Evolutionary conservation across 225 moss, liverwort and hornwort species (phyloP).

Genomic region (Physcomitrium patens): DNA sequence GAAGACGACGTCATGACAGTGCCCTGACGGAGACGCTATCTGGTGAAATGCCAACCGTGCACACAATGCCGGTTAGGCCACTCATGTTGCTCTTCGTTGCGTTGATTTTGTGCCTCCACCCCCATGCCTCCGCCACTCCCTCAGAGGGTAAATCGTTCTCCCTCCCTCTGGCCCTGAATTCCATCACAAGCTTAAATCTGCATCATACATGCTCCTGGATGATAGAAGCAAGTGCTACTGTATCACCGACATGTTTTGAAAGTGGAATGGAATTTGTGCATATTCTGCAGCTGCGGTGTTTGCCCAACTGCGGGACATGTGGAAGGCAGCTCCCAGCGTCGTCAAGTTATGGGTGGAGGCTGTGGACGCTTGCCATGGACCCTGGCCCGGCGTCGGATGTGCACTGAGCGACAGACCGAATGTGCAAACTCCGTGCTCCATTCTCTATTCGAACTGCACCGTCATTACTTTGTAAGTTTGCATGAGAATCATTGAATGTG

Average conservation of each 20-base stretch:
- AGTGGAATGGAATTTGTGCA: background rate
- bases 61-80: conserved; percentile 41
- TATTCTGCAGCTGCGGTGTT: conserved; percentile 53
- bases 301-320: conserved; percentile 54
- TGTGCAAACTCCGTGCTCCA: conserved; percentile 41
- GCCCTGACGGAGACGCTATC: background rate
- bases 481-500: too few species aligned
- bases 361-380: conserved; percentile 62
- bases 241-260: background rate
- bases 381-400: conserved; percentile 69
- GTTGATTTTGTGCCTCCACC: conserved; percentile 24
- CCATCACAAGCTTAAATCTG: background rate
- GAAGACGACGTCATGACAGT: conserved; percentile 23
- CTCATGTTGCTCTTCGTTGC: conserved; percentile 29
- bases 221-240: too few species aligned
- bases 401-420: conserved; percentile 24
- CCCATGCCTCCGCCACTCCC: conserved; percentile 39
- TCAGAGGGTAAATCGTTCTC: conserved; percentile 35
- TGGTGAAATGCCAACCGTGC: conserved; percentile 12
- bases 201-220: background rate
- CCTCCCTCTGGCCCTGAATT: background rate
- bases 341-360: conserved; percentile 67
- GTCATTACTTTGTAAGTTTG: conserved; percentile 50
- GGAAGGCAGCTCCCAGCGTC: conserved; percentile 57
- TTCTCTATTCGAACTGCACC: conserved; percentile 54